A percentile compares a stretch with the other conserved stretches of the same genome.
These are phyloP conservation scores for Rhodomyrtus psidioides DNA, from an alignment of 441 rosid species.

Conservation along the genomic window DNA sequence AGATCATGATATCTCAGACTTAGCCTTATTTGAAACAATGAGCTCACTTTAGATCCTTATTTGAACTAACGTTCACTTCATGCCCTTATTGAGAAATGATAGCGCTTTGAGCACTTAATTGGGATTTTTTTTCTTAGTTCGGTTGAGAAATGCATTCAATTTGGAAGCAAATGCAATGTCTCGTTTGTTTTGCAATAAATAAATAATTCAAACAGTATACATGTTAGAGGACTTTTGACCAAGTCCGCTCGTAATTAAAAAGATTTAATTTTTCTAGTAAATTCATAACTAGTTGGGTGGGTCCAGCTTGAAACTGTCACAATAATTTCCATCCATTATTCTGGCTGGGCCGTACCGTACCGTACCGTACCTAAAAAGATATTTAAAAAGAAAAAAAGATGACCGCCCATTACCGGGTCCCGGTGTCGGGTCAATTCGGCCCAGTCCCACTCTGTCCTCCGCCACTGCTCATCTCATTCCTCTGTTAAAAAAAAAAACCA, in stretches of 20 bases:
- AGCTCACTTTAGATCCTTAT: too few species aligned
- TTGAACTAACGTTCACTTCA: too few species aligned
- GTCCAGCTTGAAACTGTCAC: not conserved
- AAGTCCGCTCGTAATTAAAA: not conserved
- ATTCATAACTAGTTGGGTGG: not conserved
- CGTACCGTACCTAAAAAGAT: not conserved
- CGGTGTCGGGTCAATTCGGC: not conserved
- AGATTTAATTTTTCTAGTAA: not conserved
- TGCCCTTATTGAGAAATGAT: too few species aligned
- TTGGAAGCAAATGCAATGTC: too few species aligned
- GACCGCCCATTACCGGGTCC: not conserved
- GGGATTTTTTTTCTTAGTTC: too few species aligned
- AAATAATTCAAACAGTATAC: too few species aligned
- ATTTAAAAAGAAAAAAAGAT: not conserved
- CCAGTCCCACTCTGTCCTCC: not conserved
- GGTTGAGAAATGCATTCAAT: too few species aligned
- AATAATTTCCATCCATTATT: not conserved
- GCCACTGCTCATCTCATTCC: not conserved
- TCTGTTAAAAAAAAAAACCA: not conserved
- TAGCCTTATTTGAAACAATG: not conserved
- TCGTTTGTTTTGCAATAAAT: too few species aligned
- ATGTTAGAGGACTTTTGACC: not conserved
- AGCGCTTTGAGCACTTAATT: too few species aligned
- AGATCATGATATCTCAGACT: constrained; percentile 51
- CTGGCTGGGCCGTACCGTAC: too few species aligned